These are phyloP conservation scores for Neoboletus magnificus DNA, from an alignment of 768 basidiomycete species.

Conservation along the genomic window DNA sequence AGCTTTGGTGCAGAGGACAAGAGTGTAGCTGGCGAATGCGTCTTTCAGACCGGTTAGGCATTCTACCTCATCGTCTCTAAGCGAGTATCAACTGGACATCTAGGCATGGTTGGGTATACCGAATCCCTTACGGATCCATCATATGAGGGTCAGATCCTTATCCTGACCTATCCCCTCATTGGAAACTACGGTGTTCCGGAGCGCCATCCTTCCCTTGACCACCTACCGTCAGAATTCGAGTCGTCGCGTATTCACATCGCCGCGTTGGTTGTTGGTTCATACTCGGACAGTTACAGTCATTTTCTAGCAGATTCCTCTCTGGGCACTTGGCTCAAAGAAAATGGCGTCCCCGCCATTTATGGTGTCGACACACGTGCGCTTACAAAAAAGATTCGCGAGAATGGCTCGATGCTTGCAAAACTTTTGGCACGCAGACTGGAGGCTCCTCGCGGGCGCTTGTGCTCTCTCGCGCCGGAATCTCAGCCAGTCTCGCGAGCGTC, in stretches of 20 bases:
- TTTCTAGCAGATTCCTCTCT: conserved; percentile 88
- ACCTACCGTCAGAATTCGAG: conserved; percentile 79
- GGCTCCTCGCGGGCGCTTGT: conserved; percentile 38
- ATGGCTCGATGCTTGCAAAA: conserved; percentile 89
- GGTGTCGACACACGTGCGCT: conserved; percentile 96
- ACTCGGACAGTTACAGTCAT: conserved; percentile 93
- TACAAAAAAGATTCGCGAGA: conserved; percentile 93
- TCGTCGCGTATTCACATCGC: conserved; percentile 92
- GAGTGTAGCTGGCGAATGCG: conserved; percentile 95
- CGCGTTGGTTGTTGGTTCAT: conserved; percentile 88
- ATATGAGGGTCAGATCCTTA: conserved; percentile 96
- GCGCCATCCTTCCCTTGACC: conserved; percentile 48
- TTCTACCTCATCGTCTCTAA: conserved; percentile 5
- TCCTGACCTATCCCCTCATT: conserved; percentile 94
- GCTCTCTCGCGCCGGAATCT: conserved; percentile 35
- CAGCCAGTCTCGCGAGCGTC: conserved; percentile 45
- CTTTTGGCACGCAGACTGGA: conserved; percentile 64
- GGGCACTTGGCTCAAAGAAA: conserved; percentile 91
- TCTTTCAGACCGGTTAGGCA: conserved; percentile 94
- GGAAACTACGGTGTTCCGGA: conserved; percentile 97
- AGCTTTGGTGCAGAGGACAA: conserved; percentile 92
- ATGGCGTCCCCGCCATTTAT: conserved; percentile 89
- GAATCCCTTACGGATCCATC: conserved; percentile 98
- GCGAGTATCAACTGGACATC: conserved; percentile 15
- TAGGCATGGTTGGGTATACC: conserved; percentile 99